Evolutionary conservation across 352 stramenopile genomes (phyloP).

Genomic region (Pythium utonaiense): DNA sequence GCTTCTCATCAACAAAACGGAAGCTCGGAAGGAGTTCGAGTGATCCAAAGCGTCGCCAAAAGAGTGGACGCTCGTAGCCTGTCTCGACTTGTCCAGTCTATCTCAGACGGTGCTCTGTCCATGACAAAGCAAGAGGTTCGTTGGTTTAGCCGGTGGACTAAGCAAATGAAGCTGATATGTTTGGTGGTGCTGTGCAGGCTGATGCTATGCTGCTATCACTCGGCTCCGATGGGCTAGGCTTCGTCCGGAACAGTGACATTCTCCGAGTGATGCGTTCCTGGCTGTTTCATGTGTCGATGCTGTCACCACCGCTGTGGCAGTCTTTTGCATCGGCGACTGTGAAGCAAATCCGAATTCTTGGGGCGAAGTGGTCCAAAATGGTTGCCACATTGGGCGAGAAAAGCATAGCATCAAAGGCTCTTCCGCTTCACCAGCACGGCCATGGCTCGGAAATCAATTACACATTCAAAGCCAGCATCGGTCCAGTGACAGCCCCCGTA

Average conservation of each 20-base stretch:
- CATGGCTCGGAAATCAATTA: constrained; percentile 1
- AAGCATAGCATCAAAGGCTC: background rate
- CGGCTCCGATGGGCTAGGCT: constrained; percentile 35
- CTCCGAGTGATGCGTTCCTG: constrained; percentile 45
- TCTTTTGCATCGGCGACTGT: constrained; percentile 15
- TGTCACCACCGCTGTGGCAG: constrained; percentile 35
- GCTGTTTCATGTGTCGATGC: constrained; percentile 28
- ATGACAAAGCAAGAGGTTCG: constrained; percentile 32
- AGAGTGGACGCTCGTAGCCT: constrained; percentile 36
- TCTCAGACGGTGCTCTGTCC: constrained; percentile 38
- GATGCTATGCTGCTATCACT: constrained; percentile 31
- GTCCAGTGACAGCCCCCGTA: background rate
- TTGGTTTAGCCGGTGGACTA: too few relatives aligned
- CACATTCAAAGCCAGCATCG: constrained; percentile 9
- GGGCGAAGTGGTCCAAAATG: background rate
- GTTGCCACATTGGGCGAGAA: background rate
- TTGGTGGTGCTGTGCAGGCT: constrained; percentile 22
- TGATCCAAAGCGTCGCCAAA: constrained; percentile 28
- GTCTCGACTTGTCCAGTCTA: constrained; percentile 32
- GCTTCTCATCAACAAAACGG: background rate
- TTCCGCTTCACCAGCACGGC: background rate
- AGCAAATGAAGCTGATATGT: background rate
- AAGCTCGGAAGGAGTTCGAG: background rate
- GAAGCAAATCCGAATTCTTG: background rate
- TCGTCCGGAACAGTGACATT: constrained; percentile 45